Conservation (phyloP, 1,139 yeast genomes). For the Zygosaccharomyces sapae region DNA sequence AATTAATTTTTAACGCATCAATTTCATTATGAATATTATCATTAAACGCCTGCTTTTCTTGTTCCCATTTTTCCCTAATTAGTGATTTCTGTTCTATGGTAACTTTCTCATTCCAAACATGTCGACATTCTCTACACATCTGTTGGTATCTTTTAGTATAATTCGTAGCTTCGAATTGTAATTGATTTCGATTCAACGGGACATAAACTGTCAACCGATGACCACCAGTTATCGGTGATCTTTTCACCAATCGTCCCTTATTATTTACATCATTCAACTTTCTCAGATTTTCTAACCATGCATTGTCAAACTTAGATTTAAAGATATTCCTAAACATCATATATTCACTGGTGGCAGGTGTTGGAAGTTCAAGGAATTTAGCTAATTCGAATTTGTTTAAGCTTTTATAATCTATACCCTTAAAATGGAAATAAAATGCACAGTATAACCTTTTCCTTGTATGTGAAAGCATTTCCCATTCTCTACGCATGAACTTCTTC, state of each 20-base stretch:
- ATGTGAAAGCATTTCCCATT: constrained; percentile 24
- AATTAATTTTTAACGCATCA: constrained; percentile 12
- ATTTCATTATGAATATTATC: constrained; percentile 15
- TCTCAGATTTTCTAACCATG: constrained; percentile 12
- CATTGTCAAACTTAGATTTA: constrained; percentile 18
- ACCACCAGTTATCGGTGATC: constrained; percentile 4
- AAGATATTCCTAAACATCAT: constrained; percentile 25
- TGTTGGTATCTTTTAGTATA: constrained; percentile 19
- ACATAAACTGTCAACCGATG: constrained; percentile 5
- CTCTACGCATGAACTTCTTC: constrained; percentile 19
- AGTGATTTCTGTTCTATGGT: constrained; percentile 17
- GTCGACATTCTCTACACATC: constrained; percentile 28
- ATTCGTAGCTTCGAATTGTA: constrained; percentile 7
- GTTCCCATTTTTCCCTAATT: constrained; percentile 17
- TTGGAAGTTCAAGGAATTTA: constrained; percentile 20
- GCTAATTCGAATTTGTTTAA: constrained; percentile 23
- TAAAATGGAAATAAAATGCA: constrained; percentile 24
- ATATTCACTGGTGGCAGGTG: constrained; percentile 27
- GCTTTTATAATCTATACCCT: constrained; percentile 13
- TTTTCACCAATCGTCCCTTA: not conserved
- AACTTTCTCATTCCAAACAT: constrained; percentile 23
- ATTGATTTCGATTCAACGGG: not conserved
- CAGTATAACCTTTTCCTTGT: constrained; percentile 24
- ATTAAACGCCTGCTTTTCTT: constrained; percentile 16
- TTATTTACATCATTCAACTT: not conserved